Conservation (phyloP, 495 filamentous ascomycete genomes). For the Penicillium lividum region DNA sequence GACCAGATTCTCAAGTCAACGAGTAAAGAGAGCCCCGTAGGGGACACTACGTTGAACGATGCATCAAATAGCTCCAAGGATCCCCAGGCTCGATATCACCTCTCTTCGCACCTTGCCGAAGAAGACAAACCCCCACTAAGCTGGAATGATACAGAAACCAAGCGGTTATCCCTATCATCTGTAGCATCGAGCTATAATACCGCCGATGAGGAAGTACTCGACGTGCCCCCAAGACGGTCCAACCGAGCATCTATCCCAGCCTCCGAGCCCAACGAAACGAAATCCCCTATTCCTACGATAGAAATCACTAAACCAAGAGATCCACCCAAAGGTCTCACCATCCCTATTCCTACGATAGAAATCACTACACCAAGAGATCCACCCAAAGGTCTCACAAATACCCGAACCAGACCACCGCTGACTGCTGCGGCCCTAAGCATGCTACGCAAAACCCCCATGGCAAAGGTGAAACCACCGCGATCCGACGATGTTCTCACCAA, state of each 20-base stretch:
- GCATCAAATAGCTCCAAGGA: not conserved
- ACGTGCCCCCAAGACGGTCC: conserved; percentile 12
- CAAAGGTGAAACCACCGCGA: conserved; percentile 20
- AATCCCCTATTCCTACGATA: not conserved
- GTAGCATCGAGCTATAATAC: conserved; percentile 38
- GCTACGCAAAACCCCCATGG: conserved; percentile 12
- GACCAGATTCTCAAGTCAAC: not conserved
- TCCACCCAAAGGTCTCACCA: not conserved
- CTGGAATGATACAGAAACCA: conserved; percentile 12
- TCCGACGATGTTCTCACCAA: conserved; percentile 62
- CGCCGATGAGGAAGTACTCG: conserved; percentile 35
- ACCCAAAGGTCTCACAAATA: not conserved
- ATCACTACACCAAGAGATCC: not conserved
- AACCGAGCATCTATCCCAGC: conserved; percentile 1
- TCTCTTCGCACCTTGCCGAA: not conserved
- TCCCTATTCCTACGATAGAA: not conserved
- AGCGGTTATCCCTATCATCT: conserved; percentile 18
- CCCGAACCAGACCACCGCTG: conserved; percentile 5
- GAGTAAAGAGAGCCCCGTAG: not conserved
- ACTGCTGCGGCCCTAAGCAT: conserved; percentile 8
- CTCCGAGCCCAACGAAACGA: not conserved
- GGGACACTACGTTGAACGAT: not conserved
- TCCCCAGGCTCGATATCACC: not conserved
- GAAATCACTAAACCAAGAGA: not conserved
- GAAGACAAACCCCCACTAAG: not conserved